Evolutionary conservation across 2,329 filamentous ascomycete species (phyloP), one percentile per base, ranked within the genome.

Genomic region (Alternaria arborescens): DNA sequence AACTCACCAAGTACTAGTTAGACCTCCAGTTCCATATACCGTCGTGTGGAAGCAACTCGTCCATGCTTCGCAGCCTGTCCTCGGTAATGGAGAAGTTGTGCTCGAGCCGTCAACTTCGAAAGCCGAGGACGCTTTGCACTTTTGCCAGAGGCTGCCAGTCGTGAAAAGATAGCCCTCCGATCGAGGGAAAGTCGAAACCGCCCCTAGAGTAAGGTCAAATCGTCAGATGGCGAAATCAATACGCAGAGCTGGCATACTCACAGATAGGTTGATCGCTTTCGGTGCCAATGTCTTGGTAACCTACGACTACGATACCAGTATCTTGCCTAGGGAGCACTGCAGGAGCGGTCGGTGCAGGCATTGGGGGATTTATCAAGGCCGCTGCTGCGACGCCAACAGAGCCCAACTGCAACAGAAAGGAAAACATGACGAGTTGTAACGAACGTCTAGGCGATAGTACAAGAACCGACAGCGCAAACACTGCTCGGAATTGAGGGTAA

Each of bases 81-180:
- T 40, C 3, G 42, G 42, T 1, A 55, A 6, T 8, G 32, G 20
- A 22, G 52, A 47, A 3, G 52, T 55, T 22, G 52, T 55, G 5
- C 20, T 47, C 6, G 8, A 26, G 11, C 52, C 52, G 36, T 26
- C 20, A 16, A 47, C 18, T 14, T 55, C 42, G 20, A 48, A 55
- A 30, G 34, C 52, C 5, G 52, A 40, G 12, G 52, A 55, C 8
- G 22, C 32, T 28, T 44, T 34, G 32, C 52, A 55, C 26, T 46
- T 48, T 16, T 55, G 52, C 43, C 43, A 55, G 32, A 38, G 43
- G 22, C 43, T 47, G 24, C 32, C 52, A 18, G 42, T 38, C 30
- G 42, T 55, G 14, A 48, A 55, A 12, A 55, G 52, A 14, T 55
- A 55, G 52, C 52, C 43, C 28, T 55, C 52, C 10, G 52, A 38